Percentiles rank a stretch among this genome's conserved stretches.
Evolutionary conservation across 306 rosid species (phyloP).

Genomic region (Dalbergia cochinchinensis): DNA sequence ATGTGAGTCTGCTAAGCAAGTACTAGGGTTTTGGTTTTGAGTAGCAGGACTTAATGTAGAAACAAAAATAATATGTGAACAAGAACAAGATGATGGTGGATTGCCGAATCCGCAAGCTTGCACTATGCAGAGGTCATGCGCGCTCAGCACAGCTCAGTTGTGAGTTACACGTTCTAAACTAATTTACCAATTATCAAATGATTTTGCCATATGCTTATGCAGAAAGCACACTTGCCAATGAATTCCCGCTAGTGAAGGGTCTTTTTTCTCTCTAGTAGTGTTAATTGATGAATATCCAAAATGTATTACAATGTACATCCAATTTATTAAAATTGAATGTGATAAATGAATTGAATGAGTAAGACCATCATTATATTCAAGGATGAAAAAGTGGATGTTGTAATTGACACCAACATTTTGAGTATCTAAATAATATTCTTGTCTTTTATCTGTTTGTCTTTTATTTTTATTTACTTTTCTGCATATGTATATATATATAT

Average conservation of each 20-base stretch:
- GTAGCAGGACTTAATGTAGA: background rate
- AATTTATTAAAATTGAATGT: no score
- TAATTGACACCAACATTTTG: no score
- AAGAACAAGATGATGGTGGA: conserved; percentile 49
- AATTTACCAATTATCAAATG: conserved; percentile 36
- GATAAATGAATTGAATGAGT: no score
- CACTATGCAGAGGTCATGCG: conserved; percentile 51
- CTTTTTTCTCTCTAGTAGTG: background rate
- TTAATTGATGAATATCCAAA: no score
- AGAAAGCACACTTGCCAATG: conserved; percentile 35
- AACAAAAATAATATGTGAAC: conserved; percentile 35
- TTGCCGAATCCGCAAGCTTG: conserved; percentile 55
- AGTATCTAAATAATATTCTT: no score
- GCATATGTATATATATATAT: no score
- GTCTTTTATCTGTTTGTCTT: background rate
- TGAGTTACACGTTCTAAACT: background rate
- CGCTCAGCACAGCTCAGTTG: conserved; percentile 37
- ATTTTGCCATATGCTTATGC: conserved; percentile 31
- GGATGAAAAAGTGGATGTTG: no score
- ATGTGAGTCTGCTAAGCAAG: conserved; percentile 1
- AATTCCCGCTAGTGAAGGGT: conserved; percentile 7
- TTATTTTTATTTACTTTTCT: background rate
- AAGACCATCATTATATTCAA: no score
- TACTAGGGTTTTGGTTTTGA: conserved; percentile 14
- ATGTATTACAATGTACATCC: no score